A percentile compares a stretch with the other conserved stretches of the same genome.
Conservation (phyloP, 129 eudicot species). For the Flaveria bidentis region DNA sequence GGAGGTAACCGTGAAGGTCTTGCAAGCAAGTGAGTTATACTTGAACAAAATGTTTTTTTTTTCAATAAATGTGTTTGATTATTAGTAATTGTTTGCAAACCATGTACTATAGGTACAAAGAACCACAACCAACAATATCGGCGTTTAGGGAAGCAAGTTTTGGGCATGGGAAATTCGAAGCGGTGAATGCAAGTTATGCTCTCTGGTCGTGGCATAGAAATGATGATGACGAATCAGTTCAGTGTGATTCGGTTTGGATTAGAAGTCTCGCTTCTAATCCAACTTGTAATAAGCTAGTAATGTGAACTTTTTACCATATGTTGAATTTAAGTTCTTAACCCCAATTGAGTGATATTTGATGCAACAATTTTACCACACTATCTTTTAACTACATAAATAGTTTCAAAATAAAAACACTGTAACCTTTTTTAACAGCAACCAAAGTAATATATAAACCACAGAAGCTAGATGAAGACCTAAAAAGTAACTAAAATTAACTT, state of each 20-base stretch:
- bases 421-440: too few relatives aligned
- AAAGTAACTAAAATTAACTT: too few relatives aligned
- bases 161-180: slow-evolving; percentile 62
- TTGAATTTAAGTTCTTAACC: not conserved
- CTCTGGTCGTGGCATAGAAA: slow-evolving; percentile 76
- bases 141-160: slow-evolving; percentile 76
- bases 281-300: slow-evolving; percentile 32
- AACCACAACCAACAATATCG: slow-evolving; percentile 53
- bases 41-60: not conserved
- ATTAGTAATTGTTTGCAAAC: not conserved
- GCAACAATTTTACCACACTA: not conserved
- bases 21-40: slow-evolving; percentile 45
- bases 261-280: slow-evolving; percentile 39
- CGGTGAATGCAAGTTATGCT: slow-evolving; percentile 58
- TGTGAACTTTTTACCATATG: not conserved
- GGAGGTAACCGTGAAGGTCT: slow-evolving; percentile 79
- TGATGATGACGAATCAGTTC: slow-evolving; percentile 49
- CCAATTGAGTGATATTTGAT: not conserved
- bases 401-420: too few relatives aligned
- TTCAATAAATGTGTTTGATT: not conserved
- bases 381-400: not conserved
- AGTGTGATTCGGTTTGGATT: slow-evolving; percentile 51
- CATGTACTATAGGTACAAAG: slow-evolving; percentile 42
- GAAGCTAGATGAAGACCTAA: too few relatives aligned
- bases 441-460: too few relatives aligned